A percentile compares a stretch with the other conserved stretches of the same genome.
These are phyloP conservation scores for Penicillium polonicum DNA, from an alignment of 2,329 filamentous ascomycete species.

Conservation along the genomic window DNA sequence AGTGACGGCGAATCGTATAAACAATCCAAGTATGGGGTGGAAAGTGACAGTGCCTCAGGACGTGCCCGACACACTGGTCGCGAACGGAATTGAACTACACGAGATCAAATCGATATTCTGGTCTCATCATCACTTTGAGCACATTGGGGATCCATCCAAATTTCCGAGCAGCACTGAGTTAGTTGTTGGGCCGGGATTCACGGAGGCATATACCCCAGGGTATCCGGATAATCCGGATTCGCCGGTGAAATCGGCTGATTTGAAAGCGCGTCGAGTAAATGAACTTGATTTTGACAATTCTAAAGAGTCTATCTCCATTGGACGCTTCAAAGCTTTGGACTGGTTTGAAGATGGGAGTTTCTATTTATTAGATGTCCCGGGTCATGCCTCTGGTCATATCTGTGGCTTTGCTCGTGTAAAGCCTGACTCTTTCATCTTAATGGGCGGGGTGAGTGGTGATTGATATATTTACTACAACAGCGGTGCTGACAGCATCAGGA, in stretches of 20 bases:
- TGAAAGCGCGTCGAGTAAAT: neutral
- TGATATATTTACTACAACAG: neutral
- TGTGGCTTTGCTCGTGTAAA: neutral
- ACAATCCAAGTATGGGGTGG: neutral
- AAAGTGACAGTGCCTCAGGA: neutral
- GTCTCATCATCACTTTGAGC: neutral
- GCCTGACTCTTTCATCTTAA: neutral
- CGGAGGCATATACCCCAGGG: neutral
- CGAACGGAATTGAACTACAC: neutral
- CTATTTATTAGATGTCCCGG: neutral
- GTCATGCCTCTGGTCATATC: neutral
- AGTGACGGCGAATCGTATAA: neutral
- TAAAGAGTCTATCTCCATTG: neutral
- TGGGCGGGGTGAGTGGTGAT: neutral
- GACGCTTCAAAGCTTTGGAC: neutral
- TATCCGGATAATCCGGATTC: neutral
- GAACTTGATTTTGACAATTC: neutral
- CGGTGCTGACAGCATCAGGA: neutral
- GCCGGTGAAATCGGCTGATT: neutral
- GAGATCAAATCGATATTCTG: neutral
- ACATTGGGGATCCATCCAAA: neutral
- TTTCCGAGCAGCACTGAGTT: neutral
- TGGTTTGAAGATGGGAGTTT: neutral
- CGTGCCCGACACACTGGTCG: neutral
- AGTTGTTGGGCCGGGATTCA: neutral